Evolutionary conservation across 2,329 filamentous ascomycete genomes (phyloP).

Genomic region (Sodiomyces alkalinus): DNA sequence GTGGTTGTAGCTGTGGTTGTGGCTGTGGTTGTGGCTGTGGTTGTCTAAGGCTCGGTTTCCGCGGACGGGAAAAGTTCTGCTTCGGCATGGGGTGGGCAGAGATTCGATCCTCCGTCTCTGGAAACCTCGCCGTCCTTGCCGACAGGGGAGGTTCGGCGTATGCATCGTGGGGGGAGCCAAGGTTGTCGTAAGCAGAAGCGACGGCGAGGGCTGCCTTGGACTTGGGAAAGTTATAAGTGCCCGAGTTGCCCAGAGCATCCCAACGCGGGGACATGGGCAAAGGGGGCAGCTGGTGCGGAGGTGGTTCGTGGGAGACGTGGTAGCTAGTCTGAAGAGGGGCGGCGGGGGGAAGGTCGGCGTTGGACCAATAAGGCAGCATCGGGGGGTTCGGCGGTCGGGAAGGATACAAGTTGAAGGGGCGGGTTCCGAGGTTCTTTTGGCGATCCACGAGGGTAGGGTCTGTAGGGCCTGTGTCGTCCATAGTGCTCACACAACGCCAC

Average conservation of each 20-base stretch:
- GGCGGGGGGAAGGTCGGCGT: background rate
- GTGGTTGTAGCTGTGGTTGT: too few species aligned
- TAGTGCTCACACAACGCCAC: too few species aligned
- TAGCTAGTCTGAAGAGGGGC: constrained; percentile 3
- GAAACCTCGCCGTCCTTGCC: constrained; percentile 5
- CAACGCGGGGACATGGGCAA: constrained; percentile 26
- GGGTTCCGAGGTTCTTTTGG: constrained; percentile 5
- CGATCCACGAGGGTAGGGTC: constrained; percentile 2
- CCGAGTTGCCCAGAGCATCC: constrained; percentile 25
- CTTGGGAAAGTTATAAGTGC: constrained; percentile 7
- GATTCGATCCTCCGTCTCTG: constrained; percentile 10
- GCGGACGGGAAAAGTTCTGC: constrained; percentile 45
- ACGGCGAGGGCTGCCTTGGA: constrained; percentile 11
- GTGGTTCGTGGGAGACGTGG: constrained; percentile 9
- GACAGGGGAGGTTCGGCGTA: constrained; percentile 8
- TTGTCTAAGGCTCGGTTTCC: constrained; percentile 37
- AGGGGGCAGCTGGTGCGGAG: constrained; percentile 16
- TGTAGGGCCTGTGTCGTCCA: too few species aligned
- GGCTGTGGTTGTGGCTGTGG: too few species aligned
- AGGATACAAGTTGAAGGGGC: constrained; percentile 9
- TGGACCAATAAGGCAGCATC: too few species aligned
- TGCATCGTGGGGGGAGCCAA: constrained; percentile 17
- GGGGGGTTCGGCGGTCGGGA: constrained; percentile 6
- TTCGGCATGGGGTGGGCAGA: constrained; percentile 13
- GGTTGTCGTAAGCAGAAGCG: constrained; percentile 12